A percentile compares a stretch with the other conserved stretches of the same genome.
These are phyloP conservation scores for Kalanchoe fedtschenkoi DNA, from an alignment of 164 flowering plant genomes.

Conservation along the genomic window DNA sequence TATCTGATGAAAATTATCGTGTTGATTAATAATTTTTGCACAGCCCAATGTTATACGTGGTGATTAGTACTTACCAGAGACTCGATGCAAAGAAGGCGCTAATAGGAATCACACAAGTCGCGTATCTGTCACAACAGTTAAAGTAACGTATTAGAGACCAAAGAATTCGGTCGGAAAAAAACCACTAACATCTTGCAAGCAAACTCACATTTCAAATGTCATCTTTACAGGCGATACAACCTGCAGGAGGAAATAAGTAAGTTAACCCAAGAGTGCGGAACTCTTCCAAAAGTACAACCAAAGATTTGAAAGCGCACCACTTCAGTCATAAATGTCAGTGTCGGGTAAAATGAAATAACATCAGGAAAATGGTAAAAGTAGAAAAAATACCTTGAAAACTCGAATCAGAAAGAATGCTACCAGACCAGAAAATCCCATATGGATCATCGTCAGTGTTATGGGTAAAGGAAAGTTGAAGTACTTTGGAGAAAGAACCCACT, in stretches of 20 bases:
- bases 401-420: constrained; percentile 88
- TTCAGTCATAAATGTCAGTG: neutral
- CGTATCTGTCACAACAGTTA: constrained; percentile 48
- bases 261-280: neutral
- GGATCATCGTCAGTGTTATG: constrained; percentile 96
- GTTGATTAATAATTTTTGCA: neutral
- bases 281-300: neutral
- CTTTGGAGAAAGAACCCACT: constrained; percentile 99
- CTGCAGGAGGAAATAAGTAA: too few relatives aligned
- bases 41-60: too few relatives aligned
- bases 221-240: constrained; percentile 92
- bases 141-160: neutral
- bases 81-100: constrained; percentile 97
- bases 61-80: constrained; percentile 61
- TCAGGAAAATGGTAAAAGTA: neutral
- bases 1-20: neutral
- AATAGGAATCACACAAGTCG: constrained; percentile 89
- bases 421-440: constrained; percentile 90
- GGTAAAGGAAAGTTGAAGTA: constrained; percentile 95
- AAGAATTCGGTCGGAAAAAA: neutral
- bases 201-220: constrained; percentile 89
- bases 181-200: neutral
- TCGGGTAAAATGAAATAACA: neutral
- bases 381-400: constrained; percentile 68
- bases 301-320: neutral